A percentile compares a stretch with the other conserved stretches of the same genome.
phyloP scores from a whole-genome alignment of 1,284 basidiomycete species.

The Tilletia setariae region DNA sequence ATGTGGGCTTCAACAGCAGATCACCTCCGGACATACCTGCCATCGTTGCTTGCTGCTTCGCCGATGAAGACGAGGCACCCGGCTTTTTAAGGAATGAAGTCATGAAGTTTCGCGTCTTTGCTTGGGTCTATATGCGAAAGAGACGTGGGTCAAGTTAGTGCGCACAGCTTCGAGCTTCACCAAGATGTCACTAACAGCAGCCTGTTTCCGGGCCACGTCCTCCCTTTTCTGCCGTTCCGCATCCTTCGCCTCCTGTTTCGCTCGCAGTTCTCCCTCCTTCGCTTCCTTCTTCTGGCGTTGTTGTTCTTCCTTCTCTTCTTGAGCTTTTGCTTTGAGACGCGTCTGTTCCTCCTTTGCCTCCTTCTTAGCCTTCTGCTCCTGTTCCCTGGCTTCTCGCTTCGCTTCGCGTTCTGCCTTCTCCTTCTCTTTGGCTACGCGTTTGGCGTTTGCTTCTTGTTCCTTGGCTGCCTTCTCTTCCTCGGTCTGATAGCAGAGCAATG shows the following conservation, averaged over 20 bases:
- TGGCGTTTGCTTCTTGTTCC: constrained; percentile 51
- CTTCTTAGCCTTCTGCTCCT: constrained; percentile 23
- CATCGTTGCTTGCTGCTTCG: constrained; percentile 6
- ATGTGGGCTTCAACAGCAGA: neutral
- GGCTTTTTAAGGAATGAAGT: constrained; percentile 46
- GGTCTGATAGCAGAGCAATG: constrained; percentile 10
- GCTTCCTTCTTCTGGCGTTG: constrained; percentile 62
- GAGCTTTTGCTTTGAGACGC: constrained; percentile 13
- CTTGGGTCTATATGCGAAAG: constrained; percentile 18
- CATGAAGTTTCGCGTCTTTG: constrained; percentile 40
- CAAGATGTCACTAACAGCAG: constrained; percentile 2
- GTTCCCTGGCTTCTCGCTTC: constrained; percentile 17
- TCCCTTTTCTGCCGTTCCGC: constrained; percentile 19
- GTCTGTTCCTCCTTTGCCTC: constrained; percentile 7
- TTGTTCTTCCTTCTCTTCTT: constrained; percentile 32
- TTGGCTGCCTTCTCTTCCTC: constrained; percentile 27
- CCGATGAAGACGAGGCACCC: constrained; percentile 20
- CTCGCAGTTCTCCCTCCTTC: constrained; percentile 9
- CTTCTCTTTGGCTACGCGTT: constrained; percentile 27
- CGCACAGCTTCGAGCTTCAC: no score
- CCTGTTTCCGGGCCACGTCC: constrained; percentile 18
- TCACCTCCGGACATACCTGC: neutral
- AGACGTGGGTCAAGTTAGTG: neutral
- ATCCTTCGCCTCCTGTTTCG: constrained; percentile 12
- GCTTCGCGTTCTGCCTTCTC: constrained; percentile 21